Evolutionary conservation across 129 eudicot species (phyloP).

Genomic region (Flaveria sonorensis): DNA sequence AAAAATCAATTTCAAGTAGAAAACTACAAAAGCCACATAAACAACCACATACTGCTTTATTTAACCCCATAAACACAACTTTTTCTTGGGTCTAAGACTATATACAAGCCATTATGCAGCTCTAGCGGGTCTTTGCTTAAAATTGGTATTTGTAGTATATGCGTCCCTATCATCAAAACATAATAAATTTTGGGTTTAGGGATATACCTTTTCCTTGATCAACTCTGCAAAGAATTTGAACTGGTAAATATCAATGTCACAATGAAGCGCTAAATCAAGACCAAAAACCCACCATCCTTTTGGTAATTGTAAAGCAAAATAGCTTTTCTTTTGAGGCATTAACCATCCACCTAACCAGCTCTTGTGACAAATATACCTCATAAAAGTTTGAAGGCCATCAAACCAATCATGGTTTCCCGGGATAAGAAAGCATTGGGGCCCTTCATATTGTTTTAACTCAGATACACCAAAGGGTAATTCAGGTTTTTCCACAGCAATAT

Average conservation of each 20-base stretch:
- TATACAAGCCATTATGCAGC: not conserved
- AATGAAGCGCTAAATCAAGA: conserved; percentile 93
- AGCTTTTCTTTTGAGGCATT: conserved; percentile 98
- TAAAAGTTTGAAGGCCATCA: conserved; percentile 94
- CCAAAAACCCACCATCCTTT: conserved; percentile 99
- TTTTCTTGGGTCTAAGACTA: not conserved
- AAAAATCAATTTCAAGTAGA: not conserved
- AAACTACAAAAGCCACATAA: not conserved
- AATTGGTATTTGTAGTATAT: too few relatives aligned
- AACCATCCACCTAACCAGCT: conserved; percentile 99
- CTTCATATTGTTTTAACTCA: conserved; percentile 67
- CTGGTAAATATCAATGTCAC: conserved; percentile 91
- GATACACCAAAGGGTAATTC: conserved; percentile 84
- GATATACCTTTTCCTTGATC: conserved; percentile 72
- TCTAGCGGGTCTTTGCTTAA: too few relatives aligned
- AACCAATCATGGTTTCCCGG: conserved; percentile 99
- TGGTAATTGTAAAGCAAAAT: conserved; percentile 89
- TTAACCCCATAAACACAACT: not conserved
- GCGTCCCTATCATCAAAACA: not conserved
- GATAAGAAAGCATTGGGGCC: conserved; percentile 93
- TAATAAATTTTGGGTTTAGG: not conserved
- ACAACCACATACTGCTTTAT: not conserved
- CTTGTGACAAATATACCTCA: conserved; percentile 97
- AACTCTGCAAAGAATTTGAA: conserved; percentile 90
- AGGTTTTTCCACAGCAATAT: conserved; percentile 90